Evolutionary conservation across 1,139 yeast genomes (phyloP).

Genomic region (Yamadazyma dushanensis): DNA sequence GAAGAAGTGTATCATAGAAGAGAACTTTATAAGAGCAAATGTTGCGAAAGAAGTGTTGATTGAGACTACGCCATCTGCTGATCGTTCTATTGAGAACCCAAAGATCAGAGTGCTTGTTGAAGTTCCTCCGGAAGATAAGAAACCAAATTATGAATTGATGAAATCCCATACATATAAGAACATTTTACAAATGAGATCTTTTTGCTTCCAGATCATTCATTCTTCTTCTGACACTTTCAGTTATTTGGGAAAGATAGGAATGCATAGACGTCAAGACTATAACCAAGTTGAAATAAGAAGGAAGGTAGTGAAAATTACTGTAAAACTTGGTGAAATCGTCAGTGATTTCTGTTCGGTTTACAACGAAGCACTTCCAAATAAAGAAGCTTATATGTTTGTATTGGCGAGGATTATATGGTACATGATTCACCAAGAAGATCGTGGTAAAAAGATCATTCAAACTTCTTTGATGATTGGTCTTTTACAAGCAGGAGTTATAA

Average conservation of each 20-base stretch:
- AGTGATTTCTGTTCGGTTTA: slow-evolving; percentile 24
- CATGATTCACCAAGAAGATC: slow-evolving; percentile 28
- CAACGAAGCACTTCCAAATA: slow-evolving; percentile 19
- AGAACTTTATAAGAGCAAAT: slow-evolving; percentile 45
- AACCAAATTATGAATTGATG: slow-evolving; percentile 39
- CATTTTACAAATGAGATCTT: slow-evolving; percentile 53
- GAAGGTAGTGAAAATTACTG: slow-evolving; percentile 41
- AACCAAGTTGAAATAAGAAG: slow-evolving; percentile 33
- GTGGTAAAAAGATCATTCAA: slow-evolving; percentile 31
- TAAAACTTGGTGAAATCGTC: slow-evolving; percentile 34
- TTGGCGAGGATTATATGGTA: slow-evolving; percentile 30
- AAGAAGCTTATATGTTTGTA: slow-evolving; percentile 29
- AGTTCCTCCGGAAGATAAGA: slow-evolving; percentile 25
- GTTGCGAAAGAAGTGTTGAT: slow-evolving; percentile 50
- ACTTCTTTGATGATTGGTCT: slow-evolving; percentile 50
- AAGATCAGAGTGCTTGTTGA: slow-evolving; percentile 38
- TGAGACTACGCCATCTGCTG: slow-evolving; percentile 38
- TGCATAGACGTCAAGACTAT: slow-evolving; percentile 48
- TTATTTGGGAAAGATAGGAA: slow-evolving; percentile 40
- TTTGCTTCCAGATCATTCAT: slow-evolving; percentile 51
- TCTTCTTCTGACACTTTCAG: slow-evolving; percentile 44
- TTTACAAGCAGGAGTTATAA: slow-evolving; percentile 48
- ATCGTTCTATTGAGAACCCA: slow-evolving; percentile 28
- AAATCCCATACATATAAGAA: slow-evolving; percentile 55
- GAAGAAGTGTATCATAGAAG: slow-evolving; percentile 56